These are phyloP conservation scores for Neolentinus lepideus DNA, from an alignment of 1,284 basidiomycete genomes.

Conservation along the genomic window DNA sequence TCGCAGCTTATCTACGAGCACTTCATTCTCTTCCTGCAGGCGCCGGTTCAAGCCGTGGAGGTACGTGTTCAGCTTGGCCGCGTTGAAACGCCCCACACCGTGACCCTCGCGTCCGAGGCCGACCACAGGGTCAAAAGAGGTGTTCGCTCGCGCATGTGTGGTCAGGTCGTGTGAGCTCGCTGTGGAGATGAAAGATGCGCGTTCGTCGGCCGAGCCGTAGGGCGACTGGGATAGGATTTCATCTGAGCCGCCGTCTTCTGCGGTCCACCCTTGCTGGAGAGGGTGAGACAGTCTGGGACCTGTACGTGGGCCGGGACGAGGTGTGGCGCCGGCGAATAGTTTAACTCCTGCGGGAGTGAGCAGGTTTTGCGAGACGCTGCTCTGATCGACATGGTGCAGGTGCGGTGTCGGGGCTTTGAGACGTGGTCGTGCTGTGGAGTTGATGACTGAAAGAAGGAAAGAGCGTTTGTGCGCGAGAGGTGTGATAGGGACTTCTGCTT, in stretches of 20 bases:
- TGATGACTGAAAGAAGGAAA: constrained; percentile 72
- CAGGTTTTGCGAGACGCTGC: constrained; percentile 1
- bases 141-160: constrained; percentile 72
- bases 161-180: constrained; percentile 82
- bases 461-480: constrained; percentile 64
- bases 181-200: constrained; percentile 65
- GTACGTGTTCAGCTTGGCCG: constrained; percentile 74
- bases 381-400: constrained; percentile 27
- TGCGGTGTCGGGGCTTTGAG: constrained; percentile 61
- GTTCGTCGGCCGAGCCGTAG: constrained; percentile 27
- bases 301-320: constrained; percentile 31
- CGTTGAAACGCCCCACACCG: constrained; percentile 65
- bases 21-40: constrained; percentile 77
- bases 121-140: constrained; percentile 75
- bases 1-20: constrained; percentile 40
- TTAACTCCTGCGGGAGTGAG: background rate
- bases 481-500: constrained; percentile 37
- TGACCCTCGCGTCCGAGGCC: constrained; percentile 58
- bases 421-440: constrained; percentile 68
- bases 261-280: constrained; percentile 40
- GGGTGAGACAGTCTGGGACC: constrained; percentile 44
- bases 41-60: constrained; percentile 74
- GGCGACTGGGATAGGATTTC: constrained; percentile 15
- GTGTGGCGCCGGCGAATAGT: constrained; percentile 53
- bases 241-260: constrained; percentile 14